A percentile compares a stretch with the other conserved stretches of the same genome.
phyloP scores from a whole-genome alignment of 2,329 filamentous ascomycete species.

The Cladosporium austrohemisphaericum region DNA sequence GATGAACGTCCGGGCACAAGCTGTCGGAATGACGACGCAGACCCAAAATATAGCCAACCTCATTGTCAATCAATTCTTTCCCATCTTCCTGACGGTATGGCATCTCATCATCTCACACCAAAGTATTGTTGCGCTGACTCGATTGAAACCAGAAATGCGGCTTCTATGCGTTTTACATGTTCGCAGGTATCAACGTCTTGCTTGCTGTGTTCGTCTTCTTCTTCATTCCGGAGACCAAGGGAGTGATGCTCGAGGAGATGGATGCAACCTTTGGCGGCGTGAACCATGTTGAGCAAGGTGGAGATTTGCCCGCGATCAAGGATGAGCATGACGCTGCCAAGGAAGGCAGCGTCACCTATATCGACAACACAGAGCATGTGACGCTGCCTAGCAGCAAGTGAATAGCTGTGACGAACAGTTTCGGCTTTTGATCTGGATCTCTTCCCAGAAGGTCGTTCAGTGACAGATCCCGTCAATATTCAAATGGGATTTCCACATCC shows the following conservation, averaged over 20 bases:
- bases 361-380: no score
- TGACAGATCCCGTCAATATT: no score
- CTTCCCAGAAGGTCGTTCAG: no score
- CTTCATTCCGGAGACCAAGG: constrained; percentile 43
- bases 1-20: constrained; percentile 69
- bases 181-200: constrained; percentile 45
- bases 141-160: constrained; percentile 46
- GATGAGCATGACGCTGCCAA: no score
- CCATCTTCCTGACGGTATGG: constrained; percentile 52
- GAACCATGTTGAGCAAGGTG: constrained; percentile 55
- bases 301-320: no score
- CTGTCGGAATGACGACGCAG: constrained; percentile 62
- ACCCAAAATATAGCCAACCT: constrained; percentile 60
- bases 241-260: constrained; percentile 53
- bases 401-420: no score
- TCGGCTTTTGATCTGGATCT: no score
- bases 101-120: neutral
- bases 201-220: constrained; percentile 42
- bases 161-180: constrained; percentile 56
- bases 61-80: constrained; percentile 69
- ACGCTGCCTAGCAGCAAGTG: no score
- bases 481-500: no score
- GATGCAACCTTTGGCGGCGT: constrained; percentile 54
- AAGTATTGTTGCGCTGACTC: neutral
- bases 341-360: no score